A percentile compares a stretch with the other conserved stretches of the same genome.
These are phyloP conservation scores for Calonectria pseudoturangicola DNA, from an alignment of 2,329 filamentous ascomycete species.

Conservation along the genomic window DNA sequence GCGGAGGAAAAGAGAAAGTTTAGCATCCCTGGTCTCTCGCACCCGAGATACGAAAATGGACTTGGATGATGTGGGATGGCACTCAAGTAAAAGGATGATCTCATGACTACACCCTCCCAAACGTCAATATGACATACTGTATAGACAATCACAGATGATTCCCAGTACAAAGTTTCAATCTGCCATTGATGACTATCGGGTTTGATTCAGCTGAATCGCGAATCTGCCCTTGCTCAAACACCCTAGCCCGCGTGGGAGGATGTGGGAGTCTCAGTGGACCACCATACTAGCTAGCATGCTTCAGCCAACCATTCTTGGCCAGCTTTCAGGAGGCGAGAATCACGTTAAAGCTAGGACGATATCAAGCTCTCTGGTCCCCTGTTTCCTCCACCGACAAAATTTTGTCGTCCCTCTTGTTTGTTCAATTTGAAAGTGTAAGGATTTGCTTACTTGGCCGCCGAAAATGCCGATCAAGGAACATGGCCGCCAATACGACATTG, in stretches of 20 bases:
- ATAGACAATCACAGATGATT: too few relatives aligned
- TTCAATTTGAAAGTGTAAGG: neutral
- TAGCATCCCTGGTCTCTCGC: neutral
- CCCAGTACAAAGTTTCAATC: too few relatives aligned
- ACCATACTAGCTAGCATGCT: constrained; percentile 26
- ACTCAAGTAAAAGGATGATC: too few relatives aligned
- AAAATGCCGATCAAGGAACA: constrained; percentile 69
- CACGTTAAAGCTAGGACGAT: constrained; percentile 38
- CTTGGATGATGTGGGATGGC: neutral
- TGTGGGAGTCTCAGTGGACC: constrained; percentile 36
- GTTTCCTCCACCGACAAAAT: neutral
- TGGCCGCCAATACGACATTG: constrained; percentile 73
- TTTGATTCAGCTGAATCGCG: constrained; percentile 38
- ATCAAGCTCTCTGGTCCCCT: constrained; percentile 23
- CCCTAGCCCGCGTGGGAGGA: constrained; percentile 2
- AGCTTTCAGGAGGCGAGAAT: constrained; percentile 33
- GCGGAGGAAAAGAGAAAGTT: neutral
- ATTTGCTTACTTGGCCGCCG: neutral
- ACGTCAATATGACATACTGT: neutral
- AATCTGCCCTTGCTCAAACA: constrained; percentile 24
- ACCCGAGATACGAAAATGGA: neutral
- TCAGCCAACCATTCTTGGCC: constrained; percentile 13
- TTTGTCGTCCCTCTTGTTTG: neutral
- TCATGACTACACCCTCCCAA: neutral
- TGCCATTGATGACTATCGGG: neutral